Conservation (phyloP, 1,284 basidiomycete species). For the Ceratobasidium sp. region DNA sequence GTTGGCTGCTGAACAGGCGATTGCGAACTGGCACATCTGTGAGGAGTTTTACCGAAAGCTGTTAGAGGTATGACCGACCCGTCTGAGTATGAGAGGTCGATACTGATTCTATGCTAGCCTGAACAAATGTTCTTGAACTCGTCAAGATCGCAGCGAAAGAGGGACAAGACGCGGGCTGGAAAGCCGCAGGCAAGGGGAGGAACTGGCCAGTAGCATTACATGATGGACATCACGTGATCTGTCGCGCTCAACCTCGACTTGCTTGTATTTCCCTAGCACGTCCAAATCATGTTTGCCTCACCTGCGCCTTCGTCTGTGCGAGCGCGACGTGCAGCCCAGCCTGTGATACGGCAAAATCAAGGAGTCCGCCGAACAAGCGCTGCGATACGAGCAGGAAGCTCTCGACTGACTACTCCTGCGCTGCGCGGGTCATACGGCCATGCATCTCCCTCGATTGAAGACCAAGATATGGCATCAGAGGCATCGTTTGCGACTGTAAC, state of each 20-base stretch:
- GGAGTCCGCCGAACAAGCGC: slow-evolving; percentile 19
- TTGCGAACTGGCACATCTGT: slow-evolving; percentile 27
- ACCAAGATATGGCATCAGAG: slow-evolving; percentile 33
- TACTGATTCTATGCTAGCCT: neutral
- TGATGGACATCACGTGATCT: slow-evolving; percentile 29
- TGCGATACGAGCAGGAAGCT: slow-evolving; percentile 26
- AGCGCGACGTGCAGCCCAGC: slow-evolving; percentile 19
- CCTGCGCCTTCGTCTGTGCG: slow-evolving; percentile 34
- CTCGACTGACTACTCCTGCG: slow-evolving; percentile 34
- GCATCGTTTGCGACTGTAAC: slow-evolving; percentile 27
- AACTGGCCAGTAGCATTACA: slow-evolving; percentile 1
- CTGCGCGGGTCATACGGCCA: slow-evolving; percentile 20
- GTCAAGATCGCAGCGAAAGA: slow-evolving; percentile 6
- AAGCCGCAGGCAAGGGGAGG: neutral
- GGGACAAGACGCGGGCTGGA: slow-evolving; percentile 7
- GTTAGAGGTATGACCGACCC: neutral
- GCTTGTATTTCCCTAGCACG: slow-evolving; percentile 1
- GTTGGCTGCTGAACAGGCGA: slow-evolving; percentile 25
- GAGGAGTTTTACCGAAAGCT: neutral
- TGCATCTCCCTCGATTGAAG: slow-evolving; percentile 15
- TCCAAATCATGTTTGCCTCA: slow-evolving; percentile 32
- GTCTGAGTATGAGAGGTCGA: neutral
- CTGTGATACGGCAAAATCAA: slow-evolving; percentile 14
- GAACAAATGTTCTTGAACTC: neutral
- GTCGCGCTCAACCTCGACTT: slow-evolving; percentile 14